These are phyloP conservation scores for Luzula sylvatica DNA, from an alignment of 176 grass and related monocot species.

Conservation along the genomic window DNA sequence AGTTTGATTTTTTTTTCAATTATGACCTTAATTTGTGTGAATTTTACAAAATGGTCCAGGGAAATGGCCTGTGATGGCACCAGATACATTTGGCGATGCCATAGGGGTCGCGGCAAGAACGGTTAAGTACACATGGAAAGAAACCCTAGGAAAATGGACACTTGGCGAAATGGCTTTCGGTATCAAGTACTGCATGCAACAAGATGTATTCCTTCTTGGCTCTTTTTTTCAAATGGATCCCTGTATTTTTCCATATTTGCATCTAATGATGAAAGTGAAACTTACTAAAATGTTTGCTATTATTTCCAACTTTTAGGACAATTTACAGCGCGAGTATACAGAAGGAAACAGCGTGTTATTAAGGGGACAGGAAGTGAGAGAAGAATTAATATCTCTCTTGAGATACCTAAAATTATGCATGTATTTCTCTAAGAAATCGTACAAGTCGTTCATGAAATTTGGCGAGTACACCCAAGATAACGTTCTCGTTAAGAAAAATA, in stretches of 20 bases:
- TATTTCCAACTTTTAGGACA: constrained; percentile 38
- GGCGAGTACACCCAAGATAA: constrained; percentile 39
- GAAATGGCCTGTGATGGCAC: constrained; percentile 44
- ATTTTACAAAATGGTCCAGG: constrained; percentile 12
- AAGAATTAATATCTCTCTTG: constrained; percentile 44
- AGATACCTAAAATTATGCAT: constrained; percentile 64
- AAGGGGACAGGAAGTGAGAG: constrained; percentile 35
- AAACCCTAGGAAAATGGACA: constrained; percentile 86
- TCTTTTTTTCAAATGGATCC: constrained; percentile 1
- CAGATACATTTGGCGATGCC: constrained; percentile 38
- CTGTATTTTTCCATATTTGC: not conserved
- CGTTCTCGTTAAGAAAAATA: constrained; percentile 70
- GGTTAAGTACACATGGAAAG: constrained; percentile 40
- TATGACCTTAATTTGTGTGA: not conserved
- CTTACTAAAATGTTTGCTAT: too few relatives aligned
- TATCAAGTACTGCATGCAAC: constrained; percentile 74
- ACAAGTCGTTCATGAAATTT: constrained; percentile 63
- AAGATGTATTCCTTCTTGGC: constrained; percentile 34
- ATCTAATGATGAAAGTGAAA: not conserved
- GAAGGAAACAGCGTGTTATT: constrained; percentile 48
- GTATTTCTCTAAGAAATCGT: constrained; percentile 91
- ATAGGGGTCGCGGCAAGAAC: constrained; percentile 30
- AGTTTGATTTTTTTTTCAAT: too few relatives aligned
- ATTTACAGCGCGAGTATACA: constrained; percentile 83
- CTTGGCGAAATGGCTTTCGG: constrained; percentile 83